Base-by-base conservation (phyloP, 768 basidiomycete genomes). In the Suillus bovinus region DNA sequence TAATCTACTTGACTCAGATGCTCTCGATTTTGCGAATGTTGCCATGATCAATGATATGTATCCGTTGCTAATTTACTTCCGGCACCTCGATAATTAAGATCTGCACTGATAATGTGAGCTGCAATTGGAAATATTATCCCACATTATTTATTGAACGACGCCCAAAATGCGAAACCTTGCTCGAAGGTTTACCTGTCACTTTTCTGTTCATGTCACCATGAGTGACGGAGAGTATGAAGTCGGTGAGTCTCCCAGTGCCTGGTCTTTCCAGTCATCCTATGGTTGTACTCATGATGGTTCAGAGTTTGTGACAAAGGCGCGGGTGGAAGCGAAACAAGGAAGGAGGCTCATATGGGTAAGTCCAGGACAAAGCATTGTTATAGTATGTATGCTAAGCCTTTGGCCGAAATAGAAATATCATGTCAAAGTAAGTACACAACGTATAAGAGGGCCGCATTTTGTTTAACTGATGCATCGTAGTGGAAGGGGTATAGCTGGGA, bases 141-240 rank as follows among this genome's bases (percentile, higher is more conserved):
- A 17, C 14, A 29, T 57, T 6, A 24, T 38, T 57, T 6, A 24
- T 38, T 34, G 9, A 5, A 49, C 60, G 6, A n/a, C 41, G 46
- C 34, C 44, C 24, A 61, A 34, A 55, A 52, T 50, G 49, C 29
- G 17, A n/a, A 31, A 52, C 11, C 50, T n/a, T n/a, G 20, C 20
- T 52, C 11, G 20, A 39, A 52, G 29, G 50, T 20, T 33, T 13
- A 13, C 31, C 31, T n/a, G 50, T 24, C 46, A 47, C 13, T 31
- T 52, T 52, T 63, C 34, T 59, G 75, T 71, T 67, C 67, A 77
- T 50, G 49, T 50, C 29, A 29, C 49, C 27, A 50, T 76, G 66
- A 78, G 75, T 49, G 79, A 80, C 60, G 78, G 75, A 59, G 85
- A 87, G 68, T 90, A 87, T 70, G 86, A 87, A 84, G 87, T 90